A percentile compares a stretch with the other conserved stretches of the same genome.
Evolutionary conservation across 495 filamentous ascomycete species (phyloP).

Genomic region (Daldinia childiae): DNA sequence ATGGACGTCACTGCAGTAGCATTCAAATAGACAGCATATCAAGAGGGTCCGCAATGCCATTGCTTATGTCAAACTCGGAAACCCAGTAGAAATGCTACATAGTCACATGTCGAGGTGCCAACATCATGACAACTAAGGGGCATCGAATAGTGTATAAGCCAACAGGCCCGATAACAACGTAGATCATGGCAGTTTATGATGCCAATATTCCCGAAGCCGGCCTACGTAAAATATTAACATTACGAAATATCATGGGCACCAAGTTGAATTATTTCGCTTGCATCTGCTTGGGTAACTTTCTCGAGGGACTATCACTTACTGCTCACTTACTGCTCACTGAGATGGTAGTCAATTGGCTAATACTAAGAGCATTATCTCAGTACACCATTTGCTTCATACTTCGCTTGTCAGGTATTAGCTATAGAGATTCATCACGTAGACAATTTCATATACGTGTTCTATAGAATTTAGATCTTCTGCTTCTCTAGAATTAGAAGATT

Average conservation of each 20-base stretch:
- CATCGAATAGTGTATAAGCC: neutral
- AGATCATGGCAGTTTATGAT: neutral
- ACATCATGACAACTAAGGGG: neutral
- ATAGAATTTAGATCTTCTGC: no score
- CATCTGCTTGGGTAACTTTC: neutral
- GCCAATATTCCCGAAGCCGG: neutral
- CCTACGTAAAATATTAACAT: neutral
- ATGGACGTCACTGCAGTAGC: conserved; percentile 8
- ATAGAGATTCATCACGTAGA: no score
- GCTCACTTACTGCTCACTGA: no score
- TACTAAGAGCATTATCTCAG: no score
- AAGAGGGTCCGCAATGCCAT: conserved; percentile 9
- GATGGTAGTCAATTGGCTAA: neutral
- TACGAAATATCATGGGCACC: neutral
- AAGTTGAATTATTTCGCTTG: neutral
- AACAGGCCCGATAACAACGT: conserved; percentile 8
- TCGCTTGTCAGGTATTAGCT: no score
- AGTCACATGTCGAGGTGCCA: neutral
- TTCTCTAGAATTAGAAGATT: no score
- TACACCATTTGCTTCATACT: no score
- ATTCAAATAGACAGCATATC: conserved; percentile 5
- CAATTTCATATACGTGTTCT: no score
- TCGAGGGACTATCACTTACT: neutral
- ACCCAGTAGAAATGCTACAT: neutral
- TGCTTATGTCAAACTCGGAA: conserved; percentile 5